A percentile compares a stretch with the other conserved stretches of the same genome.
These are phyloP conservation scores for Chamaecyparis obtusa DNA, from an alignment of 75 land plant genomes.

Conservation along the genomic window DNA sequence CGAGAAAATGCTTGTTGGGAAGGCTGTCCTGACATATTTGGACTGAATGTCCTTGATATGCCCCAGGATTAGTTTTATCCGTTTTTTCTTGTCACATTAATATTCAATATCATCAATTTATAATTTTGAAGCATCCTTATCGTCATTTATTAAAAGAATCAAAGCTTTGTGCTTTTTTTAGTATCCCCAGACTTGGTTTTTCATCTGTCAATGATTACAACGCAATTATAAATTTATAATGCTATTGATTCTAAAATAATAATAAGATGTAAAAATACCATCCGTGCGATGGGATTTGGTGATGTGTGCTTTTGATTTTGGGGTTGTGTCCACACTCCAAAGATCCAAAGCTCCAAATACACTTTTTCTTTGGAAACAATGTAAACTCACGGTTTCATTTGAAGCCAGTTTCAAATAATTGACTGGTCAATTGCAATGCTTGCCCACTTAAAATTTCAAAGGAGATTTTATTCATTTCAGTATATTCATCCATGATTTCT, in stretches of 20 bases:
- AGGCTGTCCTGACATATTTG: slow-evolving; percentile 81
- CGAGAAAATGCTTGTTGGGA: slow-evolving; percentile 66
- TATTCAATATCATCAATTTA: not conserved
- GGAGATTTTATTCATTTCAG: not conserved
- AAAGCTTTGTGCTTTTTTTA: not conserved
- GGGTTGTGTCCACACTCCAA: not conserved
- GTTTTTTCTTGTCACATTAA: not conserved
- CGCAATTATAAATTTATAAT: not conserved
- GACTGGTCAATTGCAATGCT: not conserved
- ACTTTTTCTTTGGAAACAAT: not conserved
- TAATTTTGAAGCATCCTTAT: not conserved
- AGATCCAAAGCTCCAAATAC: not conserved
- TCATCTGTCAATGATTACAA: not conserved
- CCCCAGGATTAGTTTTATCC: not conserved
- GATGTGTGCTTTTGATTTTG: not conserved
- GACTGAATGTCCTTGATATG: slow-evolving; percentile 4
- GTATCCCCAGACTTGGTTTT: not conserved
- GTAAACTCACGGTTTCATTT: not conserved
- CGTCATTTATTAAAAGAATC: not conserved
- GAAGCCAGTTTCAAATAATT: not conserved
- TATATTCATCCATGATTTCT: not conserved
- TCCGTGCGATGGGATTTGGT: not conserved
- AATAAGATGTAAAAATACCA: not conserved
- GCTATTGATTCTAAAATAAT: not conserved
- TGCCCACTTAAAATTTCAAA: not conserved